A percentile compares a stretch with the other conserved stretches of the same genome.
Evolutionary conservation across 805 yeast genomes (phyloP).

Genomic region (Komagataella populi): DNA sequence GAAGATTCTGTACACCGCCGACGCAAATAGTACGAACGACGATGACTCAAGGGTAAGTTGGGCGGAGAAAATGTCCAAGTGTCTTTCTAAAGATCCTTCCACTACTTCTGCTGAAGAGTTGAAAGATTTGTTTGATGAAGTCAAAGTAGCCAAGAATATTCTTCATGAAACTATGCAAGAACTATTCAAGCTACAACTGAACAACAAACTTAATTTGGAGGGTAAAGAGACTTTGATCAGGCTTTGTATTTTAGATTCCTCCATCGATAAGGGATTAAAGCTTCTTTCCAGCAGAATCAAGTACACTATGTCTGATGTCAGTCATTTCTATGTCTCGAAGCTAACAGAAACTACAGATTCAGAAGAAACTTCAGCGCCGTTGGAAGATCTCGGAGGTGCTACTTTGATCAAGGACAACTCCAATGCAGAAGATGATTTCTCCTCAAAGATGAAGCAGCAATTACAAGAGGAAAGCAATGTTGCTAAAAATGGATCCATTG

Average conservation of each 20-base stretch:
- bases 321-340: neutral
- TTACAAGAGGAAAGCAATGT: neutral
- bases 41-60: constrained; percentile 6
- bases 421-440: neutral
- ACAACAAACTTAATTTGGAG: constrained; percentile 40
- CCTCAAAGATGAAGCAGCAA: neutral
- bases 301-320: neutral
- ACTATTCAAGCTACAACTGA: constrained; percentile 41
- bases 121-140: constrained; percentile 22
- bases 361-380: neutral
- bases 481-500: neutral
- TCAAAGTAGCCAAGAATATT: constrained; percentile 22
- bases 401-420: neutral
- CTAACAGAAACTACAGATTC: neutral
- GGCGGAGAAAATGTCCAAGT: constrained; percentile 4
- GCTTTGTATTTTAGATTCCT: constrained; percentile 55
- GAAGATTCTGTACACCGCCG: constrained; percentile 22
- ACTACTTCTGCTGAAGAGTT: constrained; percentile 4
- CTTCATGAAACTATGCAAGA: constrained; percentile 39
- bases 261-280: constrained; percentile 43
- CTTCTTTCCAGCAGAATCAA: constrained; percentile 3
- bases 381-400: neutral
- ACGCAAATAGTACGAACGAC: neutral
- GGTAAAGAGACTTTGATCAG: constrained; percentile 69
- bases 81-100: neutral